A percentile compares a stretch with the other conserved stretches of the same genome.
Evolutionary conservation across 2,329 filamentous ascomycete species (phyloP).

Genomic region (Cercospora zeina): DNA sequence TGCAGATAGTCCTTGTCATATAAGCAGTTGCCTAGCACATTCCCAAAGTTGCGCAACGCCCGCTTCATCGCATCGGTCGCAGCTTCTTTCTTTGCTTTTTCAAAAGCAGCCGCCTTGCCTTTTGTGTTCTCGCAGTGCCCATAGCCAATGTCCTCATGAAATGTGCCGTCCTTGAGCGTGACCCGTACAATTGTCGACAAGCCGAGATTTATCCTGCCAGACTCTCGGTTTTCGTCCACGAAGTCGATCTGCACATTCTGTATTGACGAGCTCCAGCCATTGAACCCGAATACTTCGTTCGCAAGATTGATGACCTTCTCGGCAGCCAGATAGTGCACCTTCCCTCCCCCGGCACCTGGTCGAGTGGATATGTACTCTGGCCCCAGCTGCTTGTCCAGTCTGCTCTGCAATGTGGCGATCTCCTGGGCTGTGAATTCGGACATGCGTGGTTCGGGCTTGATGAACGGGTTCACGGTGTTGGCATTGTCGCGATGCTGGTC

Average conservation of each 20-base stretch:
- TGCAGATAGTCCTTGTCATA: slow-evolving; percentile 94
- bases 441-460: slow-evolving; percentile 67
- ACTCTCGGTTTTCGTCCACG: slow-evolving; percentile 80
- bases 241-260: slow-evolving; percentile 94
- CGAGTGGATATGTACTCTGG: slow-evolving; percentile 93
- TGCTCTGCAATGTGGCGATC: slow-evolving; percentile 81
- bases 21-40: slow-evolving; percentile 95
- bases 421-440: slow-evolving; percentile 84
- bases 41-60: slow-evolving; percentile 86
- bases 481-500: slow-evolving; percentile 44
- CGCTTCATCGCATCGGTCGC: slow-evolving; percentile 93
- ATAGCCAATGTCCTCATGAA: slow-evolving; percentile 95
- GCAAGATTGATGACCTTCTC: slow-evolving; percentile 95
- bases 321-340: slow-evolving; percentile 90
- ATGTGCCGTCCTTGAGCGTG: slow-evolving; percentile 89
- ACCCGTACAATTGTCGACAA: slow-evolving; percentile 88
- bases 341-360: slow-evolving; percentile 76
- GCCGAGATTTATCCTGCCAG: slow-evolving; percentile 77
- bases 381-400: slow-evolving; percentile 88
- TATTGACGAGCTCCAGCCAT: slow-evolving; percentile 96
- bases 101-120: slow-evolving; percentile 91
- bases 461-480: slow-evolving; percentile 71
- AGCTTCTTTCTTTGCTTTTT: slow-evolving; percentile 98
- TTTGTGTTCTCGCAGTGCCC: slow-evolving; percentile 95
- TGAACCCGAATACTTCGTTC: slow-evolving; percentile 95